Evolutionary conservation across 352 stramenopile genomes (phyloP).

Genomic region (Elongisporangium prolatum): DNA sequence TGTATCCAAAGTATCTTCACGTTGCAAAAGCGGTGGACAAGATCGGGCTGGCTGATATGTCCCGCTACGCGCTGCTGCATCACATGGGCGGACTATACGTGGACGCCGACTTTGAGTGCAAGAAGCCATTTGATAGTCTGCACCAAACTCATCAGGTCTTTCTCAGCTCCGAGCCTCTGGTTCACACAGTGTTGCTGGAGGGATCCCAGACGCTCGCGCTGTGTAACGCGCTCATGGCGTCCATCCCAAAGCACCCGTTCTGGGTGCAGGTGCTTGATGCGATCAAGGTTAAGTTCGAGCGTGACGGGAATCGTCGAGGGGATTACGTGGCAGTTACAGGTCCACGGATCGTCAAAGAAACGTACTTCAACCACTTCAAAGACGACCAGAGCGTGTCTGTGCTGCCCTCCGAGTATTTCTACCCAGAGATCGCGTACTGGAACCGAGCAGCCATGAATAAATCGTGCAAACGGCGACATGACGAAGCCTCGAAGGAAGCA

Average conservation of each 20-base stretch:
- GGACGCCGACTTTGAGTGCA: slow-evolving; percentile 51
- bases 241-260: slow-evolving; percentile 35
- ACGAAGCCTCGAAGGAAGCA: slow-evolving; percentile 15
- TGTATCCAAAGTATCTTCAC: slow-evolving; percentile 42
- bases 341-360: slow-evolving; percentile 40
- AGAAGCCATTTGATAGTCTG: slow-evolving; percentile 30
- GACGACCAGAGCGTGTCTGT: slow-evolving; percentile 14
- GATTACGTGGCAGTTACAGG: slow-evolving; percentile 44
- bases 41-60: slow-evolving; percentile 48
- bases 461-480: slow-evolving; percentile 13
- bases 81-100: slow-evolving; percentile 44
- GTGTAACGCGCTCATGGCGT: slow-evolving; percentile 62
- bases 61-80: slow-evolving; percentile 49
- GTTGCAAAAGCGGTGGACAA: slow-evolving; percentile 32
- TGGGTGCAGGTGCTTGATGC: slow-evolving; percentile 43
- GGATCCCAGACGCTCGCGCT: slow-evolving; percentile 20
- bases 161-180: slow-evolving; percentile 37
- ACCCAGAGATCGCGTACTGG: slow-evolving; percentile 50
- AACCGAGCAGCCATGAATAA: slow-evolving; percentile 32
- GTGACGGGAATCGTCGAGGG: slow-evolving; percentile 7
- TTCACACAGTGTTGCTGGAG: slow-evolving; percentile 44
- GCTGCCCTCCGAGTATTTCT: slow-evolving; percentile 42
- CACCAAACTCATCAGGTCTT: slow-evolving; percentile 27
- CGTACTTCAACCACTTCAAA: slow-evolving; percentile 14
- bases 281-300: slow-evolving; percentile 39